Base-by-base conservation (phyloP, 2,329 filamentous ascomycete species). In the Penicillium nordicum region DNA sequence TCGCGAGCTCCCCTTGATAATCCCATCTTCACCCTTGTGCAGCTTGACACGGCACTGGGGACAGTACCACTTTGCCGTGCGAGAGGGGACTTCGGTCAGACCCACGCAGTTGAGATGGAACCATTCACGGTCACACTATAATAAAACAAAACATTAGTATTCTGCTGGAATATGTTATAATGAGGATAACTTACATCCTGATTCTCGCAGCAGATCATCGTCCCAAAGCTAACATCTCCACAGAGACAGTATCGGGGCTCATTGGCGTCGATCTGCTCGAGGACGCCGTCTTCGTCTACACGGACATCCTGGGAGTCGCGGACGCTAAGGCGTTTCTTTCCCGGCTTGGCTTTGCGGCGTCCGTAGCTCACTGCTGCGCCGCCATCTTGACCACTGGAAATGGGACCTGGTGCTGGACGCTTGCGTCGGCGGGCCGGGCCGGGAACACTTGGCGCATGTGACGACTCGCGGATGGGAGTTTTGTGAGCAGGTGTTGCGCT, bases 151-250 rank as follows among this genome's bases (percentile, higher is more conserved):
- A 51, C 37, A 12, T 45, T 1, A 36, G 27, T 9, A 11, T 37
- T 5, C n/a, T 21, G 27, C 8, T 27, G 2, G 14, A 36, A n/a
- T 5, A 2, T 36, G 12, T 29, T 12, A 37, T 16, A 36, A 46
- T 6, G 32, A 27, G 38, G 54, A 48, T 68, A 46, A 66, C 71
- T 60, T 69, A 82, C 80, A 64, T 84, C 81, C 50, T 80, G 79
- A 63, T 86, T 84, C 63, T 87, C 84, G 66, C 85, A 88, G 42
- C 80, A 82, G 57, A 88, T 84, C 85, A 88, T 88, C 37, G 80
- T 80, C 30, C 85, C 85, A 65, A 80, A 87, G 63, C 82, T 85
- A 18, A 87, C 83, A 63, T 86, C 83, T 38, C 81, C 81, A 64
- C 85, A 88, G 41, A 85, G 69, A 67, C 85, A 88, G 67, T 87